Conservation (phyloP, 192 early-diverging fungal genomes). For the Gryganskiella cystojenkinii region DNA sequence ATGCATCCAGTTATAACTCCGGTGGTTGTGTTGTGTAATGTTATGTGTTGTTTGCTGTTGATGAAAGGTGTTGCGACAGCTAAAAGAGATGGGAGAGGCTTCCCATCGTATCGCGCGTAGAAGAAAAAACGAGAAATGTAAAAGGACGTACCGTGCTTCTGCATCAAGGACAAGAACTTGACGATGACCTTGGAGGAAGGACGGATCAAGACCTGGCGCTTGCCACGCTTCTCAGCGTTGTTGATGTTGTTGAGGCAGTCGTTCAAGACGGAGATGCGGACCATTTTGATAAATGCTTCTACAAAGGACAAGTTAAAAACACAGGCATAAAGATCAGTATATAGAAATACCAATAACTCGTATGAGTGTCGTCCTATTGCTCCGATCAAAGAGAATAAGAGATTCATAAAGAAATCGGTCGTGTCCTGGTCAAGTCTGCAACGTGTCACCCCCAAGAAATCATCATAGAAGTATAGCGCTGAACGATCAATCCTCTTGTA, state of each 20-base stretch:
- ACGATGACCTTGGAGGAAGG: slow-evolving; percentile 98
- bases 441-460: slow-evolving; percentile 12
- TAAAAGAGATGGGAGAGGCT: too few species aligned
- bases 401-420: slow-evolving; percentile 28
- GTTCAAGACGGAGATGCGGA: slow-evolving; percentile 95
- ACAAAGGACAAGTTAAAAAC: neutral
- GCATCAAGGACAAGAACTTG: slow-evolving; percentile 99
- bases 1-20: slow-evolving; percentile 76
- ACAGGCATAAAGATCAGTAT: slow-evolving; percentile 11
- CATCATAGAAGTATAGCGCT: neutral
- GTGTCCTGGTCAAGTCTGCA: slow-evolving; percentile 13
- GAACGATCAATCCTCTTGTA: neutral
- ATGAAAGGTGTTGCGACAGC: too few species aligned
- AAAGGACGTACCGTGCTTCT: slow-evolving; percentile 88
- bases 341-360: slow-evolving; percentile 24
- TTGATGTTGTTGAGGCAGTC: slow-evolving; percentile 99
- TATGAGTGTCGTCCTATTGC: slow-evolving; percentile 42
- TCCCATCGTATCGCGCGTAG: neutral
- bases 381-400: slow-evolving; percentile 4
- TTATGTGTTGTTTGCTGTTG: neutral
- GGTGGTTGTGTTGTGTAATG: slow-evolving; percentile 20
- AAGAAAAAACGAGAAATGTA: neutral
- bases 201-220: slow-evolving; percentile 97
- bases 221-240: slow-evolving; percentile 99
- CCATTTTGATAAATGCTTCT: slow-evolving; percentile 77